These are phyloP conservation scores for Fusarium pilosicola DNA, from an alignment of 2,329 filamentous ascomycete species.

Conservation along the genomic window DNA sequence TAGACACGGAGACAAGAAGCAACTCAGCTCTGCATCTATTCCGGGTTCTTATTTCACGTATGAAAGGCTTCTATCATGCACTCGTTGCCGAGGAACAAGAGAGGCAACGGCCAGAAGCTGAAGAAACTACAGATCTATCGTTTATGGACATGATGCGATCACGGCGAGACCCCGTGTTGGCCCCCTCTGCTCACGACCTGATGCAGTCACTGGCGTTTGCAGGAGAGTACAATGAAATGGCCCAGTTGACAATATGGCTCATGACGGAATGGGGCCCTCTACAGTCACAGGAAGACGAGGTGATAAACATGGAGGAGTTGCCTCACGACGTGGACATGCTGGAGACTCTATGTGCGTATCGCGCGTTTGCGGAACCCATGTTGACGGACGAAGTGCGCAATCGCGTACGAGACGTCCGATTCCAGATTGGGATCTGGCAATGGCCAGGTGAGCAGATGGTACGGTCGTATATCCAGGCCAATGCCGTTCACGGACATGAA, in stretches of 20 bases:
- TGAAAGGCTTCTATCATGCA: conserved; percentile 44
- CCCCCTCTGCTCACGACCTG: conserved; percentile 63
- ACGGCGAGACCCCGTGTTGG: conserved; percentile 48
- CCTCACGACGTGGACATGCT: conserved; percentile 48
- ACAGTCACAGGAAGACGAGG: conserved; percentile 49
- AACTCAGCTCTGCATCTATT: conserved; percentile 30
- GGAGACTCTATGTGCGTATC: conserved; percentile 58
- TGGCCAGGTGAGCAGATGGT: conserved; percentile 55
- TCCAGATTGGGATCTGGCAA: conserved; percentile 40
- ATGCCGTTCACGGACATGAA: conserved; percentile 39
- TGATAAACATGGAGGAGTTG: conserved; percentile 49
- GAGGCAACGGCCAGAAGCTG: conserved; percentile 33
- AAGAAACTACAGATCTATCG: conserved; percentile 37
- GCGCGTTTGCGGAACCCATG: conserved; percentile 58
- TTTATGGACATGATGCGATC: conserved; percentile 48
- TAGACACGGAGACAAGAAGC: not conserved
- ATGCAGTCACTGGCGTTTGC: conserved; percentile 70
- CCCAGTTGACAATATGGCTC: conserved; percentile 68
- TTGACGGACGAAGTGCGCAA: conserved; percentile 48
- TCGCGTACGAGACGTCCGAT: conserved; percentile 45
- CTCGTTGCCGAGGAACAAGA: conserved; percentile 42
- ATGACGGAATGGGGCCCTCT: conserved; percentile 55
- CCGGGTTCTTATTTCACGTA: conserved; percentile 29
- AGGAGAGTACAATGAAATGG: conserved; percentile 68
- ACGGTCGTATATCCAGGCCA: conserved; percentile 45